These are phyloP conservation scores for Lasiodiplodia hormozganensis DNA, from an alignment of 2,329 filamentous ascomycete species.

Conservation along the genomic window DNA sequence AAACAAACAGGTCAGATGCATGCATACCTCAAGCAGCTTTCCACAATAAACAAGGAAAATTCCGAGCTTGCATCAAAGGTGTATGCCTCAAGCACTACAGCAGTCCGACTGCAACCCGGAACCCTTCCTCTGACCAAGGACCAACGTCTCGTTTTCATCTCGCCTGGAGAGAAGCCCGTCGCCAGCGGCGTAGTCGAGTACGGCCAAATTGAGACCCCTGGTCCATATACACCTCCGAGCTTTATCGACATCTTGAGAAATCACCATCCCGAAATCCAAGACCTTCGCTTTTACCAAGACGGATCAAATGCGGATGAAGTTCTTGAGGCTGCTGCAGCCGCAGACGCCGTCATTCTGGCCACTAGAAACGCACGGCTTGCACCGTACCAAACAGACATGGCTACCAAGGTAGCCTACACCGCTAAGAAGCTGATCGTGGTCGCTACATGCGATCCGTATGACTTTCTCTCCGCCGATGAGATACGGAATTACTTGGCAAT, in stretches of 20 bases:
- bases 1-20: not conserved
- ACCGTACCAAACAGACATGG: conserved; percentile 2
- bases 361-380: conserved; percentile 21
- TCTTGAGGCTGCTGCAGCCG: not conserved
- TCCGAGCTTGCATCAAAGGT: not conserved
- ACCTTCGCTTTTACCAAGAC: not conserved
- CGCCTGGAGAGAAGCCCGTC: not conserved
- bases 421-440: conserved; percentile 1
- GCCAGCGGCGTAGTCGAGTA: conserved; percentile 19
- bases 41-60: not conserved
- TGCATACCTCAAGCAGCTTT: not conserved
- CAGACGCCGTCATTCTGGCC: conserved; percentile 8
- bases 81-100: not conserved
- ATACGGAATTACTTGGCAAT: conserved; percentile 15
- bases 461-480: conserved; percentile 2
- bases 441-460: conserved; percentile 28
- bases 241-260: conserved; percentile 18
- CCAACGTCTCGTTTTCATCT: not conserved
- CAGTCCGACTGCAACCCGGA: not conserved
- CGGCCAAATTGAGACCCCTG: not conserved
- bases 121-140: not conserved
- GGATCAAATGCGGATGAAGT: not conserved
- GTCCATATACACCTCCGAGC: not conserved
- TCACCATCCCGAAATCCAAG: not conserved
- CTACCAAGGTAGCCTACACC: not conserved